Percentiles rank a stretch among this genome's conserved stretches.
Evolutionary conservation across 2,329 filamentous ascomycete genomes (phyloP).

Genomic region (Bipolaris victoriae): DNA sequence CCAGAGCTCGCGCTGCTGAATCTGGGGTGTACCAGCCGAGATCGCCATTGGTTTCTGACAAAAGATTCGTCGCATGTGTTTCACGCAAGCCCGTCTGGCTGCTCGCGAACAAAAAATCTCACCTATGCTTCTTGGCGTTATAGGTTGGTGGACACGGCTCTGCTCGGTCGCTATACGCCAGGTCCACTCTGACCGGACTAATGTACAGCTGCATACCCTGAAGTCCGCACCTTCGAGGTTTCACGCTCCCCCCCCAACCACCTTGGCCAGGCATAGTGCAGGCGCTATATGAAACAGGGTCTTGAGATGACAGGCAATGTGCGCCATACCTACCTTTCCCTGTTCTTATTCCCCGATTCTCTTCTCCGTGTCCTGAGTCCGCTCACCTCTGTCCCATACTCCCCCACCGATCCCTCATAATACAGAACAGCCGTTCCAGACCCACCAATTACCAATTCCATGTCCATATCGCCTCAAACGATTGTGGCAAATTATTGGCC

Average conservation of each 20-base stretch:
- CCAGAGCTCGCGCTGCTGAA: slow-evolving; percentile 18
- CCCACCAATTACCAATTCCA: no score
- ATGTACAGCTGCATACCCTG: neutral
- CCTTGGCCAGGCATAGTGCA: neutral
- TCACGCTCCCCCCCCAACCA: neutral
- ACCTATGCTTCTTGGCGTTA: neutral
- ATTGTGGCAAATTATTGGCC: neutral
- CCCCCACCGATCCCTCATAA: neutral
- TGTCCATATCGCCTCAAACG: neutral
- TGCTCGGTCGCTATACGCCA: neutral
- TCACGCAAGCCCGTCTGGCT: slow-evolving; percentile 9
- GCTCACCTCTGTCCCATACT: neutral
- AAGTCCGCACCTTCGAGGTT: neutral
- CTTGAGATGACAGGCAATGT: neutral
- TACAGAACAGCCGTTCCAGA: neutral
- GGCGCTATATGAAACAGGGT: slow-evolving; percentile 2
- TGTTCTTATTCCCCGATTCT: neutral
- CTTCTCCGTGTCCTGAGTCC: neutral
- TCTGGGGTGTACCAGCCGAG: slow-evolving; percentile 22
- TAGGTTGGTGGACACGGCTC: neutral
- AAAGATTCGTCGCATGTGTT: slow-evolving; percentile 14
- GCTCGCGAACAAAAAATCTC: neutral
- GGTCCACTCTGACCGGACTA: slow-evolving; percentile 13
- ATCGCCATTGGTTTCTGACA: slow-evolving; percentile 1
- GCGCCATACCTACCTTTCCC: neutral